A percentile compares a stretch with the other conserved stretches of the same genome.
Evolutionary conservation across 257 asterid species (phyloP).

Genomic region (Mitragyna speciosa): DNA sequence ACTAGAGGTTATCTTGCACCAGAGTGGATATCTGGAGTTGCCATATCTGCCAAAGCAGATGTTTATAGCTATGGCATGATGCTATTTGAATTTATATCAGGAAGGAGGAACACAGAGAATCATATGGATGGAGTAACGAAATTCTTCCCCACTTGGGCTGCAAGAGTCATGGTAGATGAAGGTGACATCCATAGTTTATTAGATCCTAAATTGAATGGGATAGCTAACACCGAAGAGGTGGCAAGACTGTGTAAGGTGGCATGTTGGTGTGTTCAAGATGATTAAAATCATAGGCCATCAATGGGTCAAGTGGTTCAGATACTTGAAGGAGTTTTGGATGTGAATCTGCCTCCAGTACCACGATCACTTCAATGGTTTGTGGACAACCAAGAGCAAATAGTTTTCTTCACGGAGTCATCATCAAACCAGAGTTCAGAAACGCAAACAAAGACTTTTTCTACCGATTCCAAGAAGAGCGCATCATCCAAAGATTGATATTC

Average conservation of each 20-base stretch:
- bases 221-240: slow-evolving; percentile 38
- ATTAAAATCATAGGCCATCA: slow-evolving; percentile 43
- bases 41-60: slow-evolving; percentile 49
- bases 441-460: slow-evolving; percentile 44
- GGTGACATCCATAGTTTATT: slow-evolving; percentile 39
- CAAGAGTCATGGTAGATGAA: slow-evolving; percentile 26
- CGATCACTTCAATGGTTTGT: slow-evolving; percentile 49
- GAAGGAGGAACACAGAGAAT: slow-evolving; percentile 40
- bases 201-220: slow-evolving; percentile 32
- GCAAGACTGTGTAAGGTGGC: slow-evolving; percentile 41
- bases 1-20: slow-evolving; percentile 54
- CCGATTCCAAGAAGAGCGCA: slow-evolving; percentile 28
- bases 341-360: slow-evolving; percentile 45
- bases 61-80: slow-evolving; percentile 56
- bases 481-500: slow-evolving; percentile 20
- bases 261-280: slow-evolving; percentile 57
- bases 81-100: slow-evolving; percentile 52
- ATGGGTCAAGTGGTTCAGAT: slow-evolving; percentile 49
- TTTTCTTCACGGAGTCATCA: slow-evolving; percentile 74
- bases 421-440: slow-evolving; percentile 46
- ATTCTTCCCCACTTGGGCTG: slow-evolving; percentile 45
- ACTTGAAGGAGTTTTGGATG: slow-evolving; percentile 51
- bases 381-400: slow-evolving; percentile 42
- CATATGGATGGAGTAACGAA: slow-evolving; percentile 28
- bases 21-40: slow-evolving; percentile 49